A percentile compares a stretch with the other conserved stretches of the same genome.
phyloP scores from a whole-genome alignment of 345 rosid species.

The Limnanthes douglasii region DNA sequence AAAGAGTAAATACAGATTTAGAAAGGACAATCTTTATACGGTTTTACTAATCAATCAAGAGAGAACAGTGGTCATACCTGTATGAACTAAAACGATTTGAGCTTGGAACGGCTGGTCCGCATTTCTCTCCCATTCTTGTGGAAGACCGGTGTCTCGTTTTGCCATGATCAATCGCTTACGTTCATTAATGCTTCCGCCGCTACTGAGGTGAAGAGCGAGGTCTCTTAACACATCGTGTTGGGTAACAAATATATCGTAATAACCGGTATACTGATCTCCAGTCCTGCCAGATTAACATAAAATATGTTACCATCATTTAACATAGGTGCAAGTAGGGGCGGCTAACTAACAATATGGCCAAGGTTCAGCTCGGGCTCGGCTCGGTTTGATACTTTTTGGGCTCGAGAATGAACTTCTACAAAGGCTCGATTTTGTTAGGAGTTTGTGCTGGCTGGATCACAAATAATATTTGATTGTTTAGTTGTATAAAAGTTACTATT shows the following conservation, averaged over 20 bases:
- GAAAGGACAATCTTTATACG: no score
- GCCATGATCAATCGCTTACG: constrained; percentile 62
- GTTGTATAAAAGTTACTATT: no score
- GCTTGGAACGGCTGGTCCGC: constrained; percentile 43
- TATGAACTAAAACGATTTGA: constrained; percentile 68
- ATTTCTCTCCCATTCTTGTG: constrained; percentile 79
- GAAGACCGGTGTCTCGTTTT: constrained; percentile 35
- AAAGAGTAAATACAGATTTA: constrained; percentile 4
- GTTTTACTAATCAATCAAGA: constrained; percentile 1
- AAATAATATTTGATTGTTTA: no score
- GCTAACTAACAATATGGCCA: no score
- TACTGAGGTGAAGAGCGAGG: constrained; percentile 58
- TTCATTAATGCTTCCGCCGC: constrained; percentile 22
- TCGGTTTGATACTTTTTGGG: no score
- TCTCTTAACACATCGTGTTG: constrained; percentile 92
- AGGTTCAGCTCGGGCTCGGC: no score
- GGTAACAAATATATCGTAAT: constrained; percentile 52
- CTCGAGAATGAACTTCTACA: no score
- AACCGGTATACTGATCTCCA: constrained; percentile 52
- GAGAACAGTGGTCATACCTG: constrained; percentile 32
- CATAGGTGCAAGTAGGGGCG: no score
- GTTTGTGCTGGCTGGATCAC: no score
- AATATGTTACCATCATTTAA: no score
- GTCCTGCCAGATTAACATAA: no score
- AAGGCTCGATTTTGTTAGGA: no score